Evolutionary conservation across 495 filamentous ascomycete genomes (phyloP), one percentile per base, ranked within the genome.

Genomic region (Penicillium longicatenatum): DNA sequence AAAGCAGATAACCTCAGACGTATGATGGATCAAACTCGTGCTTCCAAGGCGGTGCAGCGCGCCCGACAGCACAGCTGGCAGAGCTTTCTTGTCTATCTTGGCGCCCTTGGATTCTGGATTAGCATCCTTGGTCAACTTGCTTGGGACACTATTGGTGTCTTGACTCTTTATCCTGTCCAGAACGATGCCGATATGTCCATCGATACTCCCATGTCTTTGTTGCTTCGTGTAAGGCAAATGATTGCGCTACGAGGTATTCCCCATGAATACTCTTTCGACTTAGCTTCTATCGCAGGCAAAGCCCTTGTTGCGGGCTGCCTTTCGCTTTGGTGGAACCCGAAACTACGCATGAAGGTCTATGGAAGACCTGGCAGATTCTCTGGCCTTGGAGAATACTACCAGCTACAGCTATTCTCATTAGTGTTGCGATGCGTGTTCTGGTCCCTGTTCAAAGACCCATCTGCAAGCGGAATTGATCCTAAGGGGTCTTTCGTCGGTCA

Each of bases 281-380:
- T 75, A 60, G 65, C 70, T 55, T 64, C 74, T 41, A 75, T 54
- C 54, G 84, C 71, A 58, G 78, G 64, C 33, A 58, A 67, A 73
- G 73, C 80, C 16, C 72, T 88, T 24, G 57, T 79, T 20, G 70
- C 81, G 3, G 84, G 82, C 22, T 58, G 87, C 24, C 60, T 83
- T 6, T 81, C 86, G 2, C 68, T 86, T 12, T 92, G 88, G 84
- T 96, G 90, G 88, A 93, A 92, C 59, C 89, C 89, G 7, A 82
- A 81, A 53, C 77, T 91, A 63, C 79, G 80, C 57, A 72, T 87
- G 59, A 84, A 85, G 62, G 73, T 85, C n/a, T 78, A 81, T 52
- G 84, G 87, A 21, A 79, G 85, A 60, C 79, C 77, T 41, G 84
- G 79, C 26, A 84, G 86, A 52, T 82, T 93, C 52, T 70, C 76